A percentile compares a stretch with the other conserved stretches of the same genome.
Conservation (phyloP, 2,329 filamentous ascomycete species). For the Penicillium sp. region DNA sequence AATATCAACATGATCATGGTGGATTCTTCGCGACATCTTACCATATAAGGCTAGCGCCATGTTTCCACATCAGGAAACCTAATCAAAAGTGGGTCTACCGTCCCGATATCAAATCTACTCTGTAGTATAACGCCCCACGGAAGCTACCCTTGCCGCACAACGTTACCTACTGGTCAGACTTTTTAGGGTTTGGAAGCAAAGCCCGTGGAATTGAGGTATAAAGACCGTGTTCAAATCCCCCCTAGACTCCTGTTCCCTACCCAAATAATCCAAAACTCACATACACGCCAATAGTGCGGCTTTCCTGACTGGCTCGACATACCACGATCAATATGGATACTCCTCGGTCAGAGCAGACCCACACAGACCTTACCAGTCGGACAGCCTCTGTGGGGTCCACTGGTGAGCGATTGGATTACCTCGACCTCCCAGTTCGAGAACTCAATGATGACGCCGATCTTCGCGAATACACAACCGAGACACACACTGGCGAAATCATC, state of each 20-base stretch:
- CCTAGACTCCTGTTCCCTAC: not conserved
- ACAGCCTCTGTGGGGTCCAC: conserved; percentile 26
- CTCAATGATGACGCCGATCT: conserved; percentile 62
- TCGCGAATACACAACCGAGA: conserved; percentile 67
- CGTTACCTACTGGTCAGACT: not conserved
- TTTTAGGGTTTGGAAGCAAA: not conserved
- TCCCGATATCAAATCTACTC: conserved; percentile 7
- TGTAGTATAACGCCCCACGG: not conserved
- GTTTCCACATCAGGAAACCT: conserved; percentile 19
- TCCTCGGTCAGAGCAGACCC: conserved; percentile 9
- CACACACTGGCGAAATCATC: conserved; percentile 61
- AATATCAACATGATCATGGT: conserved; percentile 24
- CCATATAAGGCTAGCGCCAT: conserved; percentile 14
- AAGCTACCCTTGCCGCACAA: not conserved
- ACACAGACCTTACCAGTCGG: conserved; percentile 20
- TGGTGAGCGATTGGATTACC: conserved; percentile 38
- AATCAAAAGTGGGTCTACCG: not conserved
- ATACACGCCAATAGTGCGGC: not conserved
- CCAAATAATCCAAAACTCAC: not conserved
- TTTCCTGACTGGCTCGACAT: not conserved
- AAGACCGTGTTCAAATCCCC: conserved; percentile 1
- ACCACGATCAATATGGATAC: conserved; percentile 15
- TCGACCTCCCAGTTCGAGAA: conserved; percentile 66
- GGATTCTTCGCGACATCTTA: conserved; percentile 16
- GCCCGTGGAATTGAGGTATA: conserved; percentile 11